Conservation (phyloP, 495 filamentous ascomycete species). For the Aspergillus mulundensis region DNA sequence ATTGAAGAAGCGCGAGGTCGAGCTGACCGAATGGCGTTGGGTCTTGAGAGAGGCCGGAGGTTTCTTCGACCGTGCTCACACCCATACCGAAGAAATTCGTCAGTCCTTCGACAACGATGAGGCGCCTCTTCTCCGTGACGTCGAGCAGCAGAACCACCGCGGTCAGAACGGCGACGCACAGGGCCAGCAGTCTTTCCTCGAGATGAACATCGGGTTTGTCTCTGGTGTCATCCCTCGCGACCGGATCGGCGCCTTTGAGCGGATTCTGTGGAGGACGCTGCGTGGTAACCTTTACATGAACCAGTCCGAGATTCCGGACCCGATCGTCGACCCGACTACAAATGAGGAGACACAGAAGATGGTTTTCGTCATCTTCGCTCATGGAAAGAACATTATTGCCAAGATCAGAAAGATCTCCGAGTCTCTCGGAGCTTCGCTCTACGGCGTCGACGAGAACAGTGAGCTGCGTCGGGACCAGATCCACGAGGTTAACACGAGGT, state of each 20-base stretch:
- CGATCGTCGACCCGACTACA: slow-evolving; percentile 86
- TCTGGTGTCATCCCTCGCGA: slow-evolving; percentile 93
- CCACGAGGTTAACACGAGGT: slow-evolving; percentile 89
- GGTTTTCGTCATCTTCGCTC: slow-evolving; percentile 98
- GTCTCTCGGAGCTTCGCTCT: slow-evolving; percentile 89
- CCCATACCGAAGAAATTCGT: slow-evolving; percentile 93
- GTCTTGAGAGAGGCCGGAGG: slow-evolving; percentile 90
- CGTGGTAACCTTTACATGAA: slow-evolving; percentile 99
- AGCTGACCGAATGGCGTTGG: slow-evolving; percentile 97
- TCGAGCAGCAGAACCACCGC: slow-evolving; percentile 65
- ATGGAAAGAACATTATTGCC: slow-evolving; percentile 94
- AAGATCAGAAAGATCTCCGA: slow-evolving; percentile 99
- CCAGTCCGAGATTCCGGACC: slow-evolving; percentile 93
- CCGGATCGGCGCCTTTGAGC: slow-evolving; percentile 89
- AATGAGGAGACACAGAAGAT: slow-evolving; percentile 94
- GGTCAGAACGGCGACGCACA: slow-evolving; percentile 66
- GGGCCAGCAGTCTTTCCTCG: slow-evolving; percentile 78
- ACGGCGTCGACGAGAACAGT: slow-evolving; percentile 95
- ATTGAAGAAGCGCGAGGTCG: slow-evolving; percentile 92
- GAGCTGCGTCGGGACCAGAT: slow-evolving; percentile 92
- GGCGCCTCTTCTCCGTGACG: slow-evolving; percentile 74
- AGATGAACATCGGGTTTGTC: slow-evolving; percentile 99
- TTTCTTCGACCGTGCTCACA: slow-evolving; percentile 95
- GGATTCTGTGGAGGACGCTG: slow-evolving; percentile 93
- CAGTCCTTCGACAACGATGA: slow-evolving; percentile 84